Evolutionary conservation across 371 early-diverging fungal species (phyloP), one percentile per base, ranked within the genome.

Genomic region (Mortierella sp.): DNA sequence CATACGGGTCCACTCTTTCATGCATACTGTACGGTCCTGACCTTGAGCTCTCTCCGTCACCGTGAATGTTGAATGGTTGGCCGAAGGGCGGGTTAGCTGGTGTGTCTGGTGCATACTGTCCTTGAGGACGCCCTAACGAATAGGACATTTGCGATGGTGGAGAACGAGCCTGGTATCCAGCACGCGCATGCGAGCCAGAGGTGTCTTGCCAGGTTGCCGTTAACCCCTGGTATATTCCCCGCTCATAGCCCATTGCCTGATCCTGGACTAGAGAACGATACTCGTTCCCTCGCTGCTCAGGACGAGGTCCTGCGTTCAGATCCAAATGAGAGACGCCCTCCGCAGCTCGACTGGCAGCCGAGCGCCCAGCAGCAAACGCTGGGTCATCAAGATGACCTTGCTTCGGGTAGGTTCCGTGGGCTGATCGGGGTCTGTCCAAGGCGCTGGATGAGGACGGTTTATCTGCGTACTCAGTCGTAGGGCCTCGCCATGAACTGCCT

Each of bases 281-380:
- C 7, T 55, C 60, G 0, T 60, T 56, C 27, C 21, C 24, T 31
- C 44, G 23, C 14, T 48, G 63, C 1, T 55, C 54, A 14, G 48
- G 32, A 23, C 48, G 48, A 9, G 54, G 19, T n/a, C 26, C 55
- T 14, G 50, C 34, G 50, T 50, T 50, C 37, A 56, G 39, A 27
- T 60, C 55, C 43, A 67, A 43, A 19, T 55, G 55, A 6, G 68
- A 60, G 11, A 55, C 50, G 23, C 56, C 48, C 24, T 67, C 68
- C 24, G 54, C 37, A 24, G 55, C 44, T 31, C 39, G 44, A 39
- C 37, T 60, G 37, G 37, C 37, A 0, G 37, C 37, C 37, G 11
- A 0, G 19, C 51, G 55, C 14, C 60, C 47, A 34, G 44, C n/a
- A 27, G 28, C 51, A 12, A 23, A 15, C 1, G 26, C 5, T 0